Evolutionary conservation across 2,329 filamentous ascomycete species (phyloP).

Genomic region (Cercospora sojina): DNA sequence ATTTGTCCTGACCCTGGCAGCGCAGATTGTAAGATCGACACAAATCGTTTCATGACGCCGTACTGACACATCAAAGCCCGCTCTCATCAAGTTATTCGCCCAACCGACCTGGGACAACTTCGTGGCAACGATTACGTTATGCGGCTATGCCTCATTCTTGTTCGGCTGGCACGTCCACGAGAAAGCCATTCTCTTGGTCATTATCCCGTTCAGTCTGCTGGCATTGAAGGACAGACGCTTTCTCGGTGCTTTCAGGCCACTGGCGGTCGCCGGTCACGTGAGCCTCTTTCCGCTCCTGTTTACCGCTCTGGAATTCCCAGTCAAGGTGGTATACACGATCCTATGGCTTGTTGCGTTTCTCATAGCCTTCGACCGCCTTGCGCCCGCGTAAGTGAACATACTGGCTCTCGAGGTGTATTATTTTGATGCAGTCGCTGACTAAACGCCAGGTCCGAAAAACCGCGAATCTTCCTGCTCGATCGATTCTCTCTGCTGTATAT

Average conservation of each 20-base stretch:
- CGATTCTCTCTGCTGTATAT: constrained; percentile 89
- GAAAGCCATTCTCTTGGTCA: constrained; percentile 90
- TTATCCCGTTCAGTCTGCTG: constrained; percentile 91
- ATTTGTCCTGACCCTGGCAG: constrained; percentile 77
- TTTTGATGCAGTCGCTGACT: constrained; percentile 11
- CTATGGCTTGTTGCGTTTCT: constrained; percentile 88
- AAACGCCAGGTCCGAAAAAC: constrained; percentile 60
- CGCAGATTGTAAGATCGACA: constrained; percentile 62
- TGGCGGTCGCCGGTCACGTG: constrained; percentile 91
- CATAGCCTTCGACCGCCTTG: constrained; percentile 79
- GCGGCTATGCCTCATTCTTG: constrained; percentile 92
- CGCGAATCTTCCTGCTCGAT: constrained; percentile 86
- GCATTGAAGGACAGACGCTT: constrained; percentile 87
- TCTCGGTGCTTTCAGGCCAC: constrained; percentile 83
- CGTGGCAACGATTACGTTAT: constrained; percentile 83
- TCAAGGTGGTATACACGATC: constrained; percentile 91
- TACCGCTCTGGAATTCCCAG: constrained; percentile 85
- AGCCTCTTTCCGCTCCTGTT: constrained; percentile 93
- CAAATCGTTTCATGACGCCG: not conserved
- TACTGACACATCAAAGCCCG: constrained; percentile 48
- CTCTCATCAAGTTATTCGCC: constrained; percentile 77
- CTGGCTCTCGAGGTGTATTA: not conserved
- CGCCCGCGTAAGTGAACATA: constrained; percentile 62
- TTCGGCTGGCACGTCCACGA: constrained; percentile 99
- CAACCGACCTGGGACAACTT: constrained; percentile 85